Conservation (phyloP, 2,329 filamentous ascomycete species). For the Fusarium marasasianum region DNA sequence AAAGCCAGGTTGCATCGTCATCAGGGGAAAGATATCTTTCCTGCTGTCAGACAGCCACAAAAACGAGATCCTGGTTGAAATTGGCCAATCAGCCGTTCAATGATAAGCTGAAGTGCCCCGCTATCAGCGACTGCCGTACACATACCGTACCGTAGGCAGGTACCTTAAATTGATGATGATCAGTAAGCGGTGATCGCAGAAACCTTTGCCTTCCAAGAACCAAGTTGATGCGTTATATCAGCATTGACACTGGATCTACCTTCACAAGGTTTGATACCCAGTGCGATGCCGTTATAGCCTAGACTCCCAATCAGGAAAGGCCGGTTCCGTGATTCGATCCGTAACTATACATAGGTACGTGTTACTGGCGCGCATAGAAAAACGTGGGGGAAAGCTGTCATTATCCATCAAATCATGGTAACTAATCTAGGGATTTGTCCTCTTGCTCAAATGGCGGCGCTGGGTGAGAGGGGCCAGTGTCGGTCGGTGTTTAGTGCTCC, state of each 20-base stretch:
- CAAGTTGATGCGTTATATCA: not conserved
- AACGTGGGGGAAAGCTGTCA: not conserved
- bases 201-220: not conserved
- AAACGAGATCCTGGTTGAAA: not conserved
- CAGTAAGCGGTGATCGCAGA: not conserved
- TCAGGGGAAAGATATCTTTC: not conserved
- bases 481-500: slow-evolving; percentile 16
- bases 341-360: not conserved
- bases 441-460: not conserved
- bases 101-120: not conserved
- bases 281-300: not conserved
- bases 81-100: not conserved
- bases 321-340: no score
- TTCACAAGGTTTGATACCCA: not conserved
- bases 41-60: not conserved
- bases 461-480: not conserved
- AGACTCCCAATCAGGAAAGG: not conserved
- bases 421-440: not conserved
- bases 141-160: no score
- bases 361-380: slow-evolving; percentile 12
- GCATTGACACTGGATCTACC: not conserved
- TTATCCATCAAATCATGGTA: not conserved
- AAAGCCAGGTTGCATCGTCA: not conserved
- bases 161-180: not conserved
- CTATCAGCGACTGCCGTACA: not conserved